A percentile compares a stretch with the other conserved stretches of the same genome.
These are phyloP conservation scores for Plasmodium coatneyi DNA, from an alignment of 169 alveolate species.

Conservation along the genomic window DNA sequence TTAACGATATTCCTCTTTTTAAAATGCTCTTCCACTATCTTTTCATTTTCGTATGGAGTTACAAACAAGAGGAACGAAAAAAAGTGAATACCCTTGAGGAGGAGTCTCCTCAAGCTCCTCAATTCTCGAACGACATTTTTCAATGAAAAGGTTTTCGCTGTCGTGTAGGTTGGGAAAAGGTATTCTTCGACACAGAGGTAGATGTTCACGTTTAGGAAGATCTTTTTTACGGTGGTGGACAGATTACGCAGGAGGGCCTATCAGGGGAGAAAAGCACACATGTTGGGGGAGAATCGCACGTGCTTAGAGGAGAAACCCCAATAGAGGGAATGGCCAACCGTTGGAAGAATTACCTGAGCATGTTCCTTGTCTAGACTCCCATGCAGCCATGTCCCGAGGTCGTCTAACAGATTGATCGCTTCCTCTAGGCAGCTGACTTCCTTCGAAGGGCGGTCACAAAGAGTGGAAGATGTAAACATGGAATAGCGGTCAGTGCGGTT, in stretches of 20 bases:
- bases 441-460: neutral
- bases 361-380: conserved; percentile 4
- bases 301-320: neutral
- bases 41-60: conserved; percentile 42
- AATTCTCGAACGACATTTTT: conserved; percentile 26
- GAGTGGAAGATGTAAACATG: neutral
- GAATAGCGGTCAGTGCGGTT: neutral
- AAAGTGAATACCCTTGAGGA: conserved; percentile 20
- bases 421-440: conserved; percentile 24
- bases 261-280: neutral
- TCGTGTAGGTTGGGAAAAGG: conserved; percentile 23
- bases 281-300: neutral
- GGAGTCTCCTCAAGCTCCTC: conserved; percentile 19
- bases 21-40: conserved; percentile 38
- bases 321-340: neutral
- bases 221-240: neutral
- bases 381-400: neutral
- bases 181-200: conserved; percentile 64
- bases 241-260: conserved; percentile 7
- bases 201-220: conserved; percentile 35
- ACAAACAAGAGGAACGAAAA: neutral
- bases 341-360: conserved; percentile 12
- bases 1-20: conserved; percentile 10
- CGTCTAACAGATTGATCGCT: neutral
- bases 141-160: conserved; percentile 7